A percentile compares a stretch with the other conserved stretches of the same genome.
Evolutionary conservation across 83 land plant genomes (phyloP).

Genomic region (Picea abies): DNA sequence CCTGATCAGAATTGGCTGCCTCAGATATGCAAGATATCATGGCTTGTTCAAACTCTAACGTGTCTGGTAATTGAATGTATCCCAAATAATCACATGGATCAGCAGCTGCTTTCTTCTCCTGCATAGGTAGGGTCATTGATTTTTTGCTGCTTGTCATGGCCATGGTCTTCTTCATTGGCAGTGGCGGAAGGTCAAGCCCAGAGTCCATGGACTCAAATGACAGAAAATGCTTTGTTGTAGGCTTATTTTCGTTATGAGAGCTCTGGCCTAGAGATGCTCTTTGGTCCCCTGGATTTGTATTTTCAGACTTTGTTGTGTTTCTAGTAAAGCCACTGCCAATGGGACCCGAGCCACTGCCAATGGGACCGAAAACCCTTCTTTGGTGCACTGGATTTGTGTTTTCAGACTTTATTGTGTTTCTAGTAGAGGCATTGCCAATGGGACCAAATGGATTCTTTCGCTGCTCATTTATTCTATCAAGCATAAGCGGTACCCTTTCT

Average conservation of each 20-base stretch:
- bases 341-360: no score
- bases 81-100: constrained; percentile 10
- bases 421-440: background rate
- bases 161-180: constrained; percentile 16
- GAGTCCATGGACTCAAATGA: constrained; percentile 1
- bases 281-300: no score
- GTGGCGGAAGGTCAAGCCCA: background rate
- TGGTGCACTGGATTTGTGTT: no score
- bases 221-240: background rate
- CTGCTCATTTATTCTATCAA: background rate
- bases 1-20: background rate
- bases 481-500: background rate
- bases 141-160: constrained; percentile 20
- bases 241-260: background rate
- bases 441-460: background rate
- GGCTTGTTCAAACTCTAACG: constrained; percentile 38
- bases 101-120: background rate
- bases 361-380: no score
- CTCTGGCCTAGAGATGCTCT: background rate
- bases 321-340: no score
- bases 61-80: constrained; percentile 36
- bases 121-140: constrained; percentile 21
- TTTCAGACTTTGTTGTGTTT: no score
- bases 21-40: constrained; percentile 34
- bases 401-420: no score